phyloP scores from a whole-genome alignment of 2,329 filamentous ascomycete species.

The Exophiala phaeomuriformis region DNA sequence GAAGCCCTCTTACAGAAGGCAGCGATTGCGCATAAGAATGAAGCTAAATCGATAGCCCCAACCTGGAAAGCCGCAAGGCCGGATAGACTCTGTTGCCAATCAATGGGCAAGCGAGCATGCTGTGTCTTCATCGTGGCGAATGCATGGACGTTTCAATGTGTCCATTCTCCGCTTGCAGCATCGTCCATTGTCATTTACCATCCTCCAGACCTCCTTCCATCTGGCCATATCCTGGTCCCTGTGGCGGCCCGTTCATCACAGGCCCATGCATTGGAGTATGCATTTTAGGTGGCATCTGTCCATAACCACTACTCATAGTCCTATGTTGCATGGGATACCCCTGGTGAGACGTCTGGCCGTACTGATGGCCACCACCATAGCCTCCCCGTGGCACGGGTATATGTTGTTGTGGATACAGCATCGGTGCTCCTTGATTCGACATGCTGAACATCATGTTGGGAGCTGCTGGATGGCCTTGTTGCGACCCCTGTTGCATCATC shows the following conservation, averaged over 20 bases:
- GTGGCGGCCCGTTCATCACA: conserved; percentile 23
- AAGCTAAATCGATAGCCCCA: no score
- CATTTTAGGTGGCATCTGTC: conserved; percentile 40
- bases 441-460: conserved; percentile 46
- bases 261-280: conserved; percentile 34
- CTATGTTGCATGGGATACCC: conserved; percentile 54
- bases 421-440: conserved; percentile 60
- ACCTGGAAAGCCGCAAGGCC: no score
- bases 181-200: conserved; percentile 16
- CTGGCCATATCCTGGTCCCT: conserved; percentile 21
- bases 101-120: no score
- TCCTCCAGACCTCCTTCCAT: conserved; percentile 21
- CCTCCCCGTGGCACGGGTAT: conserved; percentile 55
- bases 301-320: conserved; percentile 49
- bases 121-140: background rate
- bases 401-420: conserved; percentile 57
- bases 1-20: no score
- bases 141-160: background rate
- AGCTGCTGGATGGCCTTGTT: conserved; percentile 73
- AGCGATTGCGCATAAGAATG: no score
- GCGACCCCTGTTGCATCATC: conserved; percentile 93
- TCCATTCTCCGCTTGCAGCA: background rate
- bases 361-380: conserved; percentile 57
- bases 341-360: conserved; percentile 59
- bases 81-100: no score